Conservation (phyloP, 1,284 basidiomycete genomes). For the Moniliella sp. region DNA sequence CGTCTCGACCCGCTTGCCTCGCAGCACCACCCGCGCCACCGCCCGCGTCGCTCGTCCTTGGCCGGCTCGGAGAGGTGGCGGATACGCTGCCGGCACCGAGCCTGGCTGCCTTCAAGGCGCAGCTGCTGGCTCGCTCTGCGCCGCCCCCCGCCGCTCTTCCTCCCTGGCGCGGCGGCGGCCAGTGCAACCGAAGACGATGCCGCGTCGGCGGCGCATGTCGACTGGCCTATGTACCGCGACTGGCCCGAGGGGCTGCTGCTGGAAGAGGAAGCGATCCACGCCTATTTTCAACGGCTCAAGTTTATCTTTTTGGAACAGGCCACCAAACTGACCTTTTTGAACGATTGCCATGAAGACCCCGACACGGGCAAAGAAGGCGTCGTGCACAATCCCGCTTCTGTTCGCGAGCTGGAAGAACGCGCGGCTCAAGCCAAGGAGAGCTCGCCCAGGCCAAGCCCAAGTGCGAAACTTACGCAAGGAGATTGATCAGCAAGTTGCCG, state of each 20-base stretch:
- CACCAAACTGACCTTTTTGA: background rate
- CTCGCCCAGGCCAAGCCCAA: background rate
- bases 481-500: background rate
- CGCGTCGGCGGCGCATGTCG: background rate
- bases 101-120: slow-evolving; percentile 1
- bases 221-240: background rate
- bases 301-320: background rate
- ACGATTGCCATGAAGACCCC: background rate
- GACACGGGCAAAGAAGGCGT: too few relatives aligned
- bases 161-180: too few relatives aligned
- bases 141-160: too few relatives aligned
- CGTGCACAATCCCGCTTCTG: too few relatives aligned
- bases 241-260: background rate
- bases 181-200: too few relatives aligned
- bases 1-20: background rate
- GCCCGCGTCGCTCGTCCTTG: background rate
- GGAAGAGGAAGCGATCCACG: background rate
- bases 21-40: background rate
- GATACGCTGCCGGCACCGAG: slow-evolving; percentile 1
- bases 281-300: background rate
- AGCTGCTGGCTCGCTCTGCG: slow-evolving; percentile 4
- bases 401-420: too few relatives aligned
- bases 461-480: background rate
- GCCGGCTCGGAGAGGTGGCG: background rate
- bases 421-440: too few relatives aligned